Evolutionary conservation across 305 asterid genomes (phyloP), one percentile per base, ranked within the genome.

Genomic region (Fraxinus albicans): DNA sequence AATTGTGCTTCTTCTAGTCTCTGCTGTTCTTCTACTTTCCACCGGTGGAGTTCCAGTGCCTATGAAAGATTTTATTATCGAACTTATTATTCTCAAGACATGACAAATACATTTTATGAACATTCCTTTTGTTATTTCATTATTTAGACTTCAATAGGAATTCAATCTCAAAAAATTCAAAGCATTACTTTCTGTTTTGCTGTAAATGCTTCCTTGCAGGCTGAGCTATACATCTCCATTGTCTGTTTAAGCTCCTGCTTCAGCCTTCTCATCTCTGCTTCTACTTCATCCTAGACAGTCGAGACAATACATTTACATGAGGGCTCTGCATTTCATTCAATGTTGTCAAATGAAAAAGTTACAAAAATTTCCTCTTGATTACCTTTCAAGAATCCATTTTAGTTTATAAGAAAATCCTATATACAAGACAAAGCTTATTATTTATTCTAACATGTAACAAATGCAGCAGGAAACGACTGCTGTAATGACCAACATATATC

Each of bases 201-300:
- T 21, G 63, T 9, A 29, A 79, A 47, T 5, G 82, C 82, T 79
- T 79, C 82, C 60, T 79, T 79, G 82, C 82, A 79, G 77, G 82
- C 82, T 79, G 82, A 42, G 73, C 77, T 82, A 40, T 82, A 82
- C 85, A 82, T 76, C 29, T 82, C 85, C 85, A 82, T 82, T 82
- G 84, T 82, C 73, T 63, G 79, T 77, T 82, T 77, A 25, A 82
- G 78, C 77, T 77, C 85, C 27, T 36, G 40, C 77, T 82, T 82
- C 15, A 82, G 85, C 77, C 85, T 82, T 47, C 73, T 38, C 85
- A 77, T 82, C 73, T 82, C 85, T 23, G 85, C 78, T 44, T 82
- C 78, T 31, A 65, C 77, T 9, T 82, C 85, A 31, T 82, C 85
- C 85, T 82, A 58, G 19, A 77, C 65, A 65, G 17, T 15, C 40